These are phyloP conservation scores for Pseudohyphozyma bogoriensis DNA, from an alignment of 768 basidiomycete genomes.

Conservation along the genomic window DNA sequence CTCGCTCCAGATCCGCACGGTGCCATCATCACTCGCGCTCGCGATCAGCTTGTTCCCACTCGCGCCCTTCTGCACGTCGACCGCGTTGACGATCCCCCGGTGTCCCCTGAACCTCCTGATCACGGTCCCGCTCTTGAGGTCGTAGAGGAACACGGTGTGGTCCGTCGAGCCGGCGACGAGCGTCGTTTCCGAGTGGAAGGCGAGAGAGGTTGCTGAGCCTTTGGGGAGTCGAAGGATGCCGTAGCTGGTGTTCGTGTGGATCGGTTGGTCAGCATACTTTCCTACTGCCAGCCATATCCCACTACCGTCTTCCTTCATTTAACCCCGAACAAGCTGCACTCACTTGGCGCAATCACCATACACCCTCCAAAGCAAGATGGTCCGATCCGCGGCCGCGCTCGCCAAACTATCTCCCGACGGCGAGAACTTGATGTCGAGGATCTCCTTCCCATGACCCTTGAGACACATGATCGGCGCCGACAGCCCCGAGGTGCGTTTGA, in stretches of 20 bases:
- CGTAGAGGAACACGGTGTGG: slow-evolving; percentile 63
- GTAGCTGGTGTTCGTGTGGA: slow-evolving; percentile 84
- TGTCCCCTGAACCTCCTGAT: slow-evolving; percentile 75
- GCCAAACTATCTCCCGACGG: slow-evolving; percentile 89
- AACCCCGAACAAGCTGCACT: slow-evolving; percentile 1
- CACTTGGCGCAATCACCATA: slow-evolving; percentile 30
- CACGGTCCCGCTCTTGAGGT: slow-evolving; percentile 74
- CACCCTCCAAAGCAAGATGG: slow-evolving; percentile 54
- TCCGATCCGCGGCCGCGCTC: slow-evolving; percentile 79
- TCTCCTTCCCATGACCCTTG: slow-evolving; percentile 59
- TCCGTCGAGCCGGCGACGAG: slow-evolving; percentile 86
- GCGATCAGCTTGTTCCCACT: slow-evolving; percentile 75
- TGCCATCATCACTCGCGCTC: slow-evolving; percentile 85
- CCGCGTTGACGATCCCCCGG: slow-evolving; percentile 75
- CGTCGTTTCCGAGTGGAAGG: slow-evolving; percentile 44
- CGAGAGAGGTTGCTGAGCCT: slow-evolving; percentile 74
- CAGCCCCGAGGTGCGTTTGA: slow-evolving; percentile 84
- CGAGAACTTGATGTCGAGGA: slow-evolving; percentile 84
- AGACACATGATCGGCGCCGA: slow-evolving; percentile 90
- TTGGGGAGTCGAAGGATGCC: slow-evolving; percentile 76
- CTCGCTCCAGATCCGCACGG: slow-evolving; percentile 81
- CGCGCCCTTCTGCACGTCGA: slow-evolving; percentile 55
- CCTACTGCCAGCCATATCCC: background rate
- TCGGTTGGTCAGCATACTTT: background rate
- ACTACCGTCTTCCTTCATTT: too few species aligned